phyloP scores from a whole-genome alignment of 2,329 filamentous ascomycete species.

The Diaporthe sp. region DNA sequence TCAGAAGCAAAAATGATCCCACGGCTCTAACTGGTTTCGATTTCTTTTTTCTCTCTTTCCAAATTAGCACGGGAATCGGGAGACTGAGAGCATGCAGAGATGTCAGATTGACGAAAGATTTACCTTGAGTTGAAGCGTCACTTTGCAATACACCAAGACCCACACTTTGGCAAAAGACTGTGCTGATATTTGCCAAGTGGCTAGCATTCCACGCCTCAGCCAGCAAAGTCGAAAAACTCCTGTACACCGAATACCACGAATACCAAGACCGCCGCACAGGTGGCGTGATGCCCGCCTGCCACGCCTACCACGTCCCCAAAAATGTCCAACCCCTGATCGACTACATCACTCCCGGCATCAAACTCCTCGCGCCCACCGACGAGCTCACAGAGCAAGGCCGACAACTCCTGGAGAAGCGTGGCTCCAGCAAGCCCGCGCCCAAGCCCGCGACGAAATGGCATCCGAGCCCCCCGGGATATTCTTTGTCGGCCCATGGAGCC shows the following conservation, averaged over 20 bases:
- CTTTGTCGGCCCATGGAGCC: not conserved
- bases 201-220: slow-evolving; percentile 48
- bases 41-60: not conserved
- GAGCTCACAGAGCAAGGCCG: slow-evolving; percentile 26
- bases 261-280: slow-evolving; percentile 45
- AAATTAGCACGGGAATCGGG: not conserved
- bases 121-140: not conserved
- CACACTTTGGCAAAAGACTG: not conserved
- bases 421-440: not conserved
- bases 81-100: not conserved
- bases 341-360: slow-evolving; percentile 42
- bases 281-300: slow-evolving; percentile 44
- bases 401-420: slow-evolving; percentile 14
- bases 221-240: slow-evolving; percentile 45
- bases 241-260: slow-evolving; percentile 47
- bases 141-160: not conserved
- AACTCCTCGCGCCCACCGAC: slow-evolving; percentile 41
- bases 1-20: not conserved
- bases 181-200: slow-evolving; percentile 40
- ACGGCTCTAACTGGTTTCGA: not conserved
- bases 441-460: not conserved
- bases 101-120: not conserved
- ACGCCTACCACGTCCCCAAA: slow-evolving; percentile 42
- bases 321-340: slow-evolving; percentile 41
- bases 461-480: not conserved